Conservation (phyloP, 2,329 filamentous ascomycete species). For the Apiospora saccharicola region DNA sequence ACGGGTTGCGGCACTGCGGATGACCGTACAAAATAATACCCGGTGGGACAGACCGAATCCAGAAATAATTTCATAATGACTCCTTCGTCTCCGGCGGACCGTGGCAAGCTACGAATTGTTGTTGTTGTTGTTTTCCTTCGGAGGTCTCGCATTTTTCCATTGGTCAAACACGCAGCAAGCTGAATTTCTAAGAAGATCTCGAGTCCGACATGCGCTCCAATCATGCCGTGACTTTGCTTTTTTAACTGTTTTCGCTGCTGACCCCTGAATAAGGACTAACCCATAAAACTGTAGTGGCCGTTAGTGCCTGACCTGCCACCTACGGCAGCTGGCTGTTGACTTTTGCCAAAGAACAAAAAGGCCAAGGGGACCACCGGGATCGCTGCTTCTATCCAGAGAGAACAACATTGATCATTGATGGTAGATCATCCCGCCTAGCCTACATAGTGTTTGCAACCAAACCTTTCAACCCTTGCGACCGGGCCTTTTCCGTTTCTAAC, state of each 20-base stretch:
- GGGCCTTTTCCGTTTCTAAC: not conserved
- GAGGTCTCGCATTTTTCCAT: not conserved
- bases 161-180: not conserved
- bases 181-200: not conserved
- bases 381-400: not conserved
- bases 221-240: not conserved
- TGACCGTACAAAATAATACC: conserved; percentile 13
- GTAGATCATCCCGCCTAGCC: not conserved
- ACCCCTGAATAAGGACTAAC: not conserved
- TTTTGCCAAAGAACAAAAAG: not conserved
- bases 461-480: not conserved
- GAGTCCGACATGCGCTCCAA: conserved; percentile 1
- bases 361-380: not conserved
- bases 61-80: not conserved
- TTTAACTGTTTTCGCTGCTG: not conserved
- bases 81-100: not conserved
- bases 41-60: conserved; percentile 13
- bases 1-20: conserved; percentile 16
- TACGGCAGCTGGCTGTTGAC: not conserved
- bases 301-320: not conserved
- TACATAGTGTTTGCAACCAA: not conserved
- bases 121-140: too few species aligned
- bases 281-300: not conserved
- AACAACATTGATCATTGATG: not conserved
- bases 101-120: not conserved